Evolutionary conservation across 129 eudicot genomes (phyloP).

Genomic region (Artemisia tridentata): DNA sequence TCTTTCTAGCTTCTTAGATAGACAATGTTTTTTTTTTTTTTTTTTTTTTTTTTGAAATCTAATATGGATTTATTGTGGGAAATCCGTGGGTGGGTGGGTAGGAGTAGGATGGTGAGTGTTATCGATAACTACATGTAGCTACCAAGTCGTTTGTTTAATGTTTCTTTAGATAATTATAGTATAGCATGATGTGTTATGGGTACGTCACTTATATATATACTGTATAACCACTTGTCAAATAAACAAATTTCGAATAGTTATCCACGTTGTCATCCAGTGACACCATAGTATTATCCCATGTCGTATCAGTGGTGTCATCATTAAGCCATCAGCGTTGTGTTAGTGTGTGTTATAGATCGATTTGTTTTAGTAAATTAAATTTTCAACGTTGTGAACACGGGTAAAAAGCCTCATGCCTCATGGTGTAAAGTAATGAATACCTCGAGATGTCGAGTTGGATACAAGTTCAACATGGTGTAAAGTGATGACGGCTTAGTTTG

Average conservation of each 20-base stretch:
- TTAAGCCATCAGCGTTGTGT: too few relatives aligned
- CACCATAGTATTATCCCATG: neutral
- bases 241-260: neutral
- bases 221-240: neutral
- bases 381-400: too few relatives aligned
- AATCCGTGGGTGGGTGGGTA: neutral
- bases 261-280: neutral
- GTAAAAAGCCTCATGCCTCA: too few relatives aligned
- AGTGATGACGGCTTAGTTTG: too few relatives aligned
- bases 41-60: neutral
- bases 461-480: too few relatives aligned
- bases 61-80: neutral
- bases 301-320: too few relatives aligned
- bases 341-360: too few relatives aligned
- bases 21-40: neutral
- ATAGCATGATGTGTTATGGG: constrained; percentile 12
- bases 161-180: neutral
- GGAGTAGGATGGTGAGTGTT: neutral
- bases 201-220: constrained; percentile 21
- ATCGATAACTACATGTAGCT: constrained; percentile 10
- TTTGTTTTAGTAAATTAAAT: too few relatives aligned
- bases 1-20: neutral
- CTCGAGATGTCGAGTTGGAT: too few relatives aligned
- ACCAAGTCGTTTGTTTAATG: constrained; percentile 4
- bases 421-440: too few relatives aligned